Evolutionary conservation across 2,329 filamentous ascomycete genomes (phyloP).

Genomic region (Fusarium tanahbumbuense): DNA sequence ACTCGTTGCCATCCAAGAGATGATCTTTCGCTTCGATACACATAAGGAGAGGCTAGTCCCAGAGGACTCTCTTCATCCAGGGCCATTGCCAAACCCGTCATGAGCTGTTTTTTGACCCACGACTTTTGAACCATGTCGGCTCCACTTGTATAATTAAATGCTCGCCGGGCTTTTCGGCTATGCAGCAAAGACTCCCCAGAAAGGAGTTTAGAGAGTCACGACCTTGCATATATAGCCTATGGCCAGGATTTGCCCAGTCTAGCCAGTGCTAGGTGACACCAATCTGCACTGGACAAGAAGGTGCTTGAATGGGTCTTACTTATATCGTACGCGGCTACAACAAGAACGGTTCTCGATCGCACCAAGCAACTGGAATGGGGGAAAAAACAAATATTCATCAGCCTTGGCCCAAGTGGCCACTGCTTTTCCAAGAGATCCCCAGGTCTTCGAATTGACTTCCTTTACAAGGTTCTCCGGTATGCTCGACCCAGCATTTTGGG

Average conservation of each 20-base stretch:
- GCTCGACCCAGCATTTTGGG: slow-evolving; percentile 18
- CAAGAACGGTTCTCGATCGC: slow-evolving; percentile 11
- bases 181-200: slow-evolving; percentile 1
- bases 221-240: slow-evolving; percentile 3
- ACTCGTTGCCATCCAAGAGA: slow-evolving; percentile 26
- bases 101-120: slow-evolving; percentile 37
- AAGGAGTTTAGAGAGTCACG: slow-evolving; percentile 11
- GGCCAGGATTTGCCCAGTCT: background rate
- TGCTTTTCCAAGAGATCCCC: slow-evolving; percentile 10
- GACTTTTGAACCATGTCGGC: slow-evolving; percentile 20
- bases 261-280: background rate
- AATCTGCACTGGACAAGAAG: background rate
- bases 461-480: slow-evolving; percentile 21
- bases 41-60: slow-evolving; percentile 19
- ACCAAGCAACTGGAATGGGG: slow-evolving; percentile 23
- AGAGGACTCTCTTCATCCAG: slow-evolving; percentile 13
- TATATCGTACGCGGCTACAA: background rate
- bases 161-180: slow-evolving; percentile 15
- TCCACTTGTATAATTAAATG: slow-evolving; percentile 35
- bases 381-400: slow-evolving; percentile 22
- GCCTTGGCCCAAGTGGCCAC: slow-evolving; percentile 22
- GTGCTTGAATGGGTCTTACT: background rate
- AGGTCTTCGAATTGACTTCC: slow-evolving; percentile 32
- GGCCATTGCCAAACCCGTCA: slow-evolving; percentile 19
- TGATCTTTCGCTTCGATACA: slow-evolving; percentile 29